A percentile compares a stretch with the other conserved stretches of the same genome.
Evolutionary conservation across 2,329 filamentous ascomycete species (phyloP).

Genomic region (Cytospora piceae): DNA sequence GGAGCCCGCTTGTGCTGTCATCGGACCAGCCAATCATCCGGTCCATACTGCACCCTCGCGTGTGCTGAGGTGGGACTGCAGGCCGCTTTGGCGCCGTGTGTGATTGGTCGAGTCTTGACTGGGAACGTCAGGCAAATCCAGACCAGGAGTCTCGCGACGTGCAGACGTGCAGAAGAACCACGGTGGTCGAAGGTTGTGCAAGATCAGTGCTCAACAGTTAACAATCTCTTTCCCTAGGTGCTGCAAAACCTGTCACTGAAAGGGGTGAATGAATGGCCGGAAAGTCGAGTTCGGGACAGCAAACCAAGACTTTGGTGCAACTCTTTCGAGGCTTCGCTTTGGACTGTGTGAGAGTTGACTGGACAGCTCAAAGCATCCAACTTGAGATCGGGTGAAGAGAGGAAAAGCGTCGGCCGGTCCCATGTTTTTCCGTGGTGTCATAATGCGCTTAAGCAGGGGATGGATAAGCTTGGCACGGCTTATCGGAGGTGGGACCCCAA

Average conservation of each 20-base stretch:
- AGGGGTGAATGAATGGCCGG: constrained; percentile 18
- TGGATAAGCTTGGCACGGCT: background rate
- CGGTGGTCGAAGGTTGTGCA: constrained; percentile 5
- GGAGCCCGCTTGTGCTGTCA: constrained; percentile 24
- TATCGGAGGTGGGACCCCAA: background rate
- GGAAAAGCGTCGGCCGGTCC: background rate
- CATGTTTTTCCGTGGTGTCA: constrained; percentile 2
- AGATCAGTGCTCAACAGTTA: background rate
- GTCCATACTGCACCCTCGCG: constrained; percentile 29
- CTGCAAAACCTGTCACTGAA: constrained; percentile 8
- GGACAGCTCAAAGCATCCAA: constrained; percentile 5
- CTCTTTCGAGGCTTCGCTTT: constrained; percentile 7
- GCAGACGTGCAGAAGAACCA: constrained; percentile 20
- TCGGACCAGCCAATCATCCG: constrained; percentile 31
- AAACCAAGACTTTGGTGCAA: constrained; percentile 11
- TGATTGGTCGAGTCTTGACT: constrained; percentile 27
- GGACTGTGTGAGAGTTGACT: constrained; percentile 23
- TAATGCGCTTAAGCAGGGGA: constrained; percentile 1
- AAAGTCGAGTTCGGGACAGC: constrained; percentile 21
- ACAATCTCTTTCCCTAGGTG: background rate
- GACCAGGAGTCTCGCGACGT: constrained; percentile 20
- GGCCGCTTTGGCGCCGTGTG: constrained; percentile 20
- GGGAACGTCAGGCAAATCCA: constrained; percentile 22
- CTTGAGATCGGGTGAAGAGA: constrained; percentile 1
- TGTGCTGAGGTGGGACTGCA: constrained; percentile 27